Conservation (phyloP, 73 alveolate species). For the Paramecium sexaurelia region DNA sequence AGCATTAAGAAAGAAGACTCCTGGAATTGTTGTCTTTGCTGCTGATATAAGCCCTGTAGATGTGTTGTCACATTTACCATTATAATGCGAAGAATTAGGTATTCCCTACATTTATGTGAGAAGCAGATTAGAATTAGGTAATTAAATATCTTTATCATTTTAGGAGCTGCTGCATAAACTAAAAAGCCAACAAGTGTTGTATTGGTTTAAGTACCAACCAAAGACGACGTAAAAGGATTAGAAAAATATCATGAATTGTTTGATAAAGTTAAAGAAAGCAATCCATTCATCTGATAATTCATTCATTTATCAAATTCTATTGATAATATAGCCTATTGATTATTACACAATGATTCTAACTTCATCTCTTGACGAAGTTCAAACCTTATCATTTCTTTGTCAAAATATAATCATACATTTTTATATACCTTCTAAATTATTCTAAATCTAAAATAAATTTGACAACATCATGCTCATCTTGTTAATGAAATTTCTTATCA, state of each 20-base stretch:
- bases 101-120: conserved; percentile 90
- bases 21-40: conserved; percentile 77
- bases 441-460: background rate
- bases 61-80: conserved; percentile 87
- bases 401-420: background rate
- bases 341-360: too few species aligned
- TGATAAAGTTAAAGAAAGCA: conserved; percentile 64
- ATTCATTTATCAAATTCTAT: background rate
- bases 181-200: conserved; percentile 76
- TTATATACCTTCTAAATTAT: background rate
- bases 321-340: background rate
- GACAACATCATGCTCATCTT: too few species aligned
- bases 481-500: too few species aligned
- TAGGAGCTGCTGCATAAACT: conserved; percentile 75
- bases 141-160: background rate
- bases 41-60: conserved; percentile 94
- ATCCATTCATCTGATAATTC: conserved; percentile 57
- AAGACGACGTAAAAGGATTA: conserved; percentile 67
- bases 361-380: background rate
- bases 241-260: conserved; percentile 62
- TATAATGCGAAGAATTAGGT: conserved; percentile 86
- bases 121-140: conserved; percentile 88
- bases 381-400: background rate
- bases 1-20: conserved; percentile 78
- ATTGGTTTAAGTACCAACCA: conserved; percentile 69